phyloP scores from a whole-genome alignment of 139 green algal species.

The Tetradesmus obliquus region DNA sequence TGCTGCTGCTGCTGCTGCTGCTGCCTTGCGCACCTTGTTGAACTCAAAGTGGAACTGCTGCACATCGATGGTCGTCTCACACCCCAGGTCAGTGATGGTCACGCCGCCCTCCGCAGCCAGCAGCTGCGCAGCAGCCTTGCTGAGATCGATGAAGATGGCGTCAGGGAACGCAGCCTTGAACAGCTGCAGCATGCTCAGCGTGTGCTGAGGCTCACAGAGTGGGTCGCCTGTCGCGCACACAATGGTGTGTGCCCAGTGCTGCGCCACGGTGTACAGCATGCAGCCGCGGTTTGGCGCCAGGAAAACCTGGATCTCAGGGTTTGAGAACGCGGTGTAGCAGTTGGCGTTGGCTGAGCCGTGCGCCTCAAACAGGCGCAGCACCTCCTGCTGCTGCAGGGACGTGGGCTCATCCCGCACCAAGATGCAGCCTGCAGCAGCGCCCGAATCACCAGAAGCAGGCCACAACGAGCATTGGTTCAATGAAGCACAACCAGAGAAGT shows the following conservation, averaged over 20 bases:
- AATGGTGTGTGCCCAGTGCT: neutral
- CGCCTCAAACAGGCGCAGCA: neutral
- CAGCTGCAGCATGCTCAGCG: neutral
- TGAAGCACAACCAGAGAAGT: neutral
- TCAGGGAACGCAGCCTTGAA: neutral
- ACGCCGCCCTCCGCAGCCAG: neutral
- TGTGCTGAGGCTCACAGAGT: neutral
- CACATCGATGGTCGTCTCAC: neutral
- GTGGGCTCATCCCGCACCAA: neutral
- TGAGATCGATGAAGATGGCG: conserved; percentile 5
- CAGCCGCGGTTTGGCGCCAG: neutral
- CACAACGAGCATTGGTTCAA: neutral
- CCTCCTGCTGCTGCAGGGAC: neutral
- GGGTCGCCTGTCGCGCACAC: neutral
- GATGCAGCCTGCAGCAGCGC: neutral
- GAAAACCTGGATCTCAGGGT: conserved; percentile 1
- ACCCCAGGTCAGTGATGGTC: neutral
- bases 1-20: neutral
- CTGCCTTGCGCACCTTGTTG: neutral
- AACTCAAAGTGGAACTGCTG: conserved; percentile 17
- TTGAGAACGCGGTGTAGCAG: conserved; percentile 12
- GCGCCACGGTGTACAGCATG: neutral
- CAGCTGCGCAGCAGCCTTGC: neutral
- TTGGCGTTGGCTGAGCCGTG: neutral
- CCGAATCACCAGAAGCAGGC: neutral